Conservation (phyloP, 2,329 filamentous ascomycete species). For the Venturia nashicola region DNA sequence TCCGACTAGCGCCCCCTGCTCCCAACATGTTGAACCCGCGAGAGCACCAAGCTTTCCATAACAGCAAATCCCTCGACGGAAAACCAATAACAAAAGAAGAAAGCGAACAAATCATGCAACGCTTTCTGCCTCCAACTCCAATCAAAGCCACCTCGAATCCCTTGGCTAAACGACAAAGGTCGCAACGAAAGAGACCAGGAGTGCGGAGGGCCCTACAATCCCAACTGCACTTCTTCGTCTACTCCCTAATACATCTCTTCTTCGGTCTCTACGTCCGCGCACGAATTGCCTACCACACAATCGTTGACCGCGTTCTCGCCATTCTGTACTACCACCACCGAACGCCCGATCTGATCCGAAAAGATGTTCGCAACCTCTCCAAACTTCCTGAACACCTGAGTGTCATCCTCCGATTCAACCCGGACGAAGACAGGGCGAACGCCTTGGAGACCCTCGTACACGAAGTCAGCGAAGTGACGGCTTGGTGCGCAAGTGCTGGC, state of each 20-base stretch:
- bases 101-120: constrained; percentile 9
- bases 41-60: constrained; percentile 19
- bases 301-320: constrained; percentile 65
- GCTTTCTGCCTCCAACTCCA: neutral
- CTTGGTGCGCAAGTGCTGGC: constrained; percentile 84
- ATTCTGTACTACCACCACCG: constrained; percentile 92
- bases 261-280: constrained; percentile 83
- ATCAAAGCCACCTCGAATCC: neutral
- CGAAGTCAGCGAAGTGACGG: constrained; percentile 81
- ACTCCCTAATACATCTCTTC: constrained; percentile 60
- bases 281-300: constrained; percentile 65
- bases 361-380: constrained; percentile 64
- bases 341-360: constrained; percentile 81
- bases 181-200: constrained; percentile 13
- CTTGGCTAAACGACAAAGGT: neutral
- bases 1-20: neutral
- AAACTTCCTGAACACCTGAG: constrained; percentile 78
- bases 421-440: constrained; percentile 49
- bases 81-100: constrained; percentile 7
- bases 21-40: neutral
- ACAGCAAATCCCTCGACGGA: constrained; percentile 10
- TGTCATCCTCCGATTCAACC: constrained; percentile 66
- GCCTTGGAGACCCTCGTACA: constrained; percentile 76
- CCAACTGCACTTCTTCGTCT: constrained; percentile 55
- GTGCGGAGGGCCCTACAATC: constrained; percentile 48